A percentile compares a stretch with the other conserved stretches of the same genome.
These are phyloP conservation scores for Neurospora sp. DNA, from an alignment of 2,329 filamentous ascomycete species.

Conservation along the genomic window DNA sequence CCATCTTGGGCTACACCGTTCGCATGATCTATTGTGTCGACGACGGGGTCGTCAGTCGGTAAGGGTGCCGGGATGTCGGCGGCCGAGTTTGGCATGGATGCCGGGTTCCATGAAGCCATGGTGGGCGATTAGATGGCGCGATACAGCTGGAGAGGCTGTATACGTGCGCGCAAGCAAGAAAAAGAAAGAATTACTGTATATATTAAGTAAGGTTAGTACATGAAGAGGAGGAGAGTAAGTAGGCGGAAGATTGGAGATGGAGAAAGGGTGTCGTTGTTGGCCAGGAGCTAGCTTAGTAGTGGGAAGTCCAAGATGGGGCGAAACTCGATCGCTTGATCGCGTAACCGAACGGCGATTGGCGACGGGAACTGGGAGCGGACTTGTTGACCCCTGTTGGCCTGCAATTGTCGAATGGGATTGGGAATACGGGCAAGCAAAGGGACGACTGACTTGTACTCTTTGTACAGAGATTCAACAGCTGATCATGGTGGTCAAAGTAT, in stretches of 20 bases:
- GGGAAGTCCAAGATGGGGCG: background rate
- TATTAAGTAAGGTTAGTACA: slow-evolving; percentile 4
- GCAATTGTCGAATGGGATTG: background rate
- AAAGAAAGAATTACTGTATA: slow-evolving; percentile 9
- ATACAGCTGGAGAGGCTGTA: slow-evolving; percentile 5
- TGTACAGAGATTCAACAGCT: background rate
- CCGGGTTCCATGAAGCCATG: slow-evolving; percentile 43
- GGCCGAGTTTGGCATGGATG: slow-evolving; percentile 36
- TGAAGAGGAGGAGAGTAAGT: background rate
- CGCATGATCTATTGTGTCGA: background rate
- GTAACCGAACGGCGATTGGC: background rate
- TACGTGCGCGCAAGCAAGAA: slow-evolving; percentile 6
- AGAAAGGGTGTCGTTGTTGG: slow-evolving; percentile 5
- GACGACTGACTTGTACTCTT: background rate
- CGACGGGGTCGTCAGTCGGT: slow-evolving; percentile 3
- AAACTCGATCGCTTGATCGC: background rate
- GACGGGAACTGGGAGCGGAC: background rate
- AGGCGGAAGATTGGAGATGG: slow-evolving; percentile 2
- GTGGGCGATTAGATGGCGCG: slow-evolving; percentile 14
- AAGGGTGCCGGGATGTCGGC: slow-evolving; percentile 11
- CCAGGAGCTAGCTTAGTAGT: background rate
- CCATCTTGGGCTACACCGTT: background rate
- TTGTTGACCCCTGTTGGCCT: background rate
- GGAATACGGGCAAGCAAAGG: background rate
- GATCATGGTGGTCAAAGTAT: background rate